A percentile compares a stretch with the other conserved stretches of the same genome.
phyloP scores from a whole-genome alignment of 371 early-diverging fungal species.

The Mucor ambiguus region DNA sequence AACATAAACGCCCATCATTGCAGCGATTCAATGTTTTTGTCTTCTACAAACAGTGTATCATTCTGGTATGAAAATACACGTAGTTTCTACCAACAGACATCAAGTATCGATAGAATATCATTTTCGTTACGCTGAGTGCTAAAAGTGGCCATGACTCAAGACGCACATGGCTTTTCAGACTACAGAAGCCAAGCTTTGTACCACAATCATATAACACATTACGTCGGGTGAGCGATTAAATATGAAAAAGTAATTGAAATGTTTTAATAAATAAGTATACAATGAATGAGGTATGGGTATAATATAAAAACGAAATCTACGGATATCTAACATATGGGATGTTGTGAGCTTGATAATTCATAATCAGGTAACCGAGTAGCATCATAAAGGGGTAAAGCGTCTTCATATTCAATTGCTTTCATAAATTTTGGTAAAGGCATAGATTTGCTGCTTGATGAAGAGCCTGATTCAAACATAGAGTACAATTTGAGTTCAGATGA shows the following conservation, averaged over 20 bases:
- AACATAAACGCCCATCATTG: not conserved
- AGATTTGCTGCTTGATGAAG: not conserved
- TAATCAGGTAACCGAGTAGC: conserved; percentile 60
- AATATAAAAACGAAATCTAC: not conserved
- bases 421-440: conserved; percentile 33
- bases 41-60: not conserved
- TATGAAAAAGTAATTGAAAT: not conserved
- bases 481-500: conserved; percentile 34
- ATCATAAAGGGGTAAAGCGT: conserved; percentile 38
- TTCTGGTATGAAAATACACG: no score
- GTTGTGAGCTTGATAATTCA: conserved; percentile 36
- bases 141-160: not conserved
- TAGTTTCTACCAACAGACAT: not conserved
- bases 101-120: not conserved
- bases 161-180: not conserved
- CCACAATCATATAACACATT: not conserved
- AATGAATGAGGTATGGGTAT: not conserved
- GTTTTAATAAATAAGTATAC: not conserved
- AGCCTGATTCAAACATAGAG: conserved; percentile 1
- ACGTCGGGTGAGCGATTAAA: not conserved
- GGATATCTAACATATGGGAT: not conserved
- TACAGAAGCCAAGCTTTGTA: not conserved
- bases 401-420: conserved; percentile 34
- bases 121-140: not conserved
- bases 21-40: not conserved